Base-by-base conservation (phyloP, 139 green algal species). In the Closterium sp. region DNA sequence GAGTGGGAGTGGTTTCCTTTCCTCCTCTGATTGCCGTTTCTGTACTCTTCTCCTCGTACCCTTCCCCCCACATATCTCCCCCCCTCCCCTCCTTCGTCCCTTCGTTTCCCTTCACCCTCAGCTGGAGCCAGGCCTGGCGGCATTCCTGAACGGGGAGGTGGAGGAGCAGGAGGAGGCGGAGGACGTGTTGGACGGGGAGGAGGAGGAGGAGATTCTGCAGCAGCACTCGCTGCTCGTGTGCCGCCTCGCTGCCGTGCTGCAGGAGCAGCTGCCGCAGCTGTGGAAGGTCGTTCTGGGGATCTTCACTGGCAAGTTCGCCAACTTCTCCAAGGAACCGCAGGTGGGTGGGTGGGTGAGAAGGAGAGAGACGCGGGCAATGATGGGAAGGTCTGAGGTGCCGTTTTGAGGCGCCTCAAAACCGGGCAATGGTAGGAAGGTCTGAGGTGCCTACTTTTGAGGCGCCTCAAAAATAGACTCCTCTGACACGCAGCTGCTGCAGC, bases 301-400 rank as follows among this genome's bases (percentile, higher is more conserved):
- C 84, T 93, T 93, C 88, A 66, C 88, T 31, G 91, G 91, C 87
- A 85, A 43, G 87, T 93, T 93, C 90, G 91, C 66, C 33, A 91
- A 91, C 35, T 32, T 87, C n/a, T 76, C 55, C 55, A 76, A 76
- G 10, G 55, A 76, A 19, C 23, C 55, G 23, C 55, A 16, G 55
- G 55, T 76, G 55, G 0, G 55, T 76, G 12, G 0, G 55, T 0
- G 55, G 0, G 16, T 76, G 55, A n/a, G n/a, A n/a, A n/a, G n/a
- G n/a, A n/a, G n/a, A n/a, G n/a, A n/a, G n/a, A n/a, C n/a, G n/a
- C n/a, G n/a, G n/a, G n/a, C n/a, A n/a, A n/a, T n/a, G 55, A 28
- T 76, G 16, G 55, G 55, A 28, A 19, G 16, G 55, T 76, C 16
- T 4, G 55, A 19, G 55, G 16, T 76, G 55, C 1, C 16, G 55